A percentile compares a stretch with the other conserved stretches of the same genome.
phyloP scores from a whole-genome alignment of 164 flowering plant genomes.

The Vitis rupestris region DNA sequence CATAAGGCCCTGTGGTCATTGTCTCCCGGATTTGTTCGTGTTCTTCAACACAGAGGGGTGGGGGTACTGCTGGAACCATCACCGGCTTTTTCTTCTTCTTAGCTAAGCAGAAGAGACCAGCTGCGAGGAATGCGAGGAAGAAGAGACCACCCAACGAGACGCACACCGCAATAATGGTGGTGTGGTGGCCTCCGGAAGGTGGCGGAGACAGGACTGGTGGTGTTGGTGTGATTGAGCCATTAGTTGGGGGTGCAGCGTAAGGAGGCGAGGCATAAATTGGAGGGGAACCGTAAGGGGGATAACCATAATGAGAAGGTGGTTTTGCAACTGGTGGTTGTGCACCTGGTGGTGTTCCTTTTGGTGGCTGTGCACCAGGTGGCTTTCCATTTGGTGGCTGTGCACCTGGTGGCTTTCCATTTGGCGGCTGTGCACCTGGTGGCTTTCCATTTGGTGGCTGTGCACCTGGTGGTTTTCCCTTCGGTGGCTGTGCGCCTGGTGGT shows the following conservation, averaged over 20 bases:
- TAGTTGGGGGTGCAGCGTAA: conserved; percentile 14
- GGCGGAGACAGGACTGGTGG: conserved; percentile 22
- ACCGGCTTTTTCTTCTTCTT: conserved; percentile 51
- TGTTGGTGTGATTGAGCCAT: conserved; percentile 16
- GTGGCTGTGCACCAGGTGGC: too few relatives aligned
- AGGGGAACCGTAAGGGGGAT: not conserved
- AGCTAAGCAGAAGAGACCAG: conserved; percentile 45
- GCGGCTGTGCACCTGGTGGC: too few relatives aligned
- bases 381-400: too few relatives aligned
- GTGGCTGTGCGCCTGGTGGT: too few relatives aligned
- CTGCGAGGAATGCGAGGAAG: conserved; percentile 45
- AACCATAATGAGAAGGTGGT: not conserved
- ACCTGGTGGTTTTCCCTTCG: too few relatives aligned
- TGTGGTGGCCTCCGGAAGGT: conserved; percentile 33
- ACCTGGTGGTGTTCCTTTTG: too few relatives aligned
- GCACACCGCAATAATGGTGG: conserved; percentile 37
- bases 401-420: not conserved
- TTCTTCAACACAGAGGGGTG: conserved; percentile 10
- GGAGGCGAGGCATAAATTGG: not conserved
- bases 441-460: too few relatives aligned
- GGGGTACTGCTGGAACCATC: conserved; percentile 28
- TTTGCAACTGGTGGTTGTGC: not conserved
- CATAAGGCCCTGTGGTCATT: conserved; percentile 6
- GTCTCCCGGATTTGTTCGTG: conserved; percentile 14
- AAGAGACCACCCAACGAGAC: conserved; percentile 39